Evolutionary conservation across 441 rosid genomes (phyloP).

Genomic region (Dalechampia spathulata): DNA sequence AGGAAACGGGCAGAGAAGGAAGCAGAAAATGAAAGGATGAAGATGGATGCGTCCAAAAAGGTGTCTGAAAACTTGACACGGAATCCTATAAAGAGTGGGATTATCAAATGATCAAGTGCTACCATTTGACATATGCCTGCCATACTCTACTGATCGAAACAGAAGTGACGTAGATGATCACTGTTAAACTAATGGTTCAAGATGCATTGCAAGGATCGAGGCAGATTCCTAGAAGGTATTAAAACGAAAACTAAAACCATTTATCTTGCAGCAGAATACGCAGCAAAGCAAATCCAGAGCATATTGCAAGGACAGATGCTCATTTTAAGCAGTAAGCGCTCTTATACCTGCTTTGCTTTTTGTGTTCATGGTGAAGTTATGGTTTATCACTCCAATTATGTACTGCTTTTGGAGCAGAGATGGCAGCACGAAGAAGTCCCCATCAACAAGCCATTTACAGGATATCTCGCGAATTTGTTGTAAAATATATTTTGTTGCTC

Average conservation of each 20-base stretch:
- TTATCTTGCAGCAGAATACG: slow-evolving; percentile 8
- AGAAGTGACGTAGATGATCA: slow-evolving; percentile 7
- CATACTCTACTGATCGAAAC: slow-evolving; percentile 8
- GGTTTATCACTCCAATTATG: background rate
- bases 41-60: slow-evolving; percentile 22
- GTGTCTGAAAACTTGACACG: slow-evolving; percentile 16
- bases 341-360: background rate
- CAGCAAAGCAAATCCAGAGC: slow-evolving; percentile 1
- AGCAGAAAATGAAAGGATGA: slow-evolving; percentile 43
- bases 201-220: slow-evolving; percentile 4
- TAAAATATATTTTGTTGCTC: slow-evolving; percentile 11
- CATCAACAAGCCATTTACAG: background rate
- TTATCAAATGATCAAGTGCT: slow-evolving; percentile 17
- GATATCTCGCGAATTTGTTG: slow-evolving; percentile 18
- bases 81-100: slow-evolving; percentile 19
- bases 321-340: slow-evolving; percentile 4
- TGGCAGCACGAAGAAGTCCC: background rate
- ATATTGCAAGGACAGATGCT: background rate
- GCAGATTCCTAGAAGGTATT: background rate
- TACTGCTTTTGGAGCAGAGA: slow-evolving; percentile 13
- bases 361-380: background rate
- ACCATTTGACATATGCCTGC: background rate
- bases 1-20: slow-evolving; percentile 61
- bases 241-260: slow-evolving; percentile 3
- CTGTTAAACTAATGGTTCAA: background rate